Evolutionary conservation across 1,284 basidiomycete genomes (phyloP), one percentile per base, ranked within the genome.

Genomic region (Microbotryum violaceum): DNA sequence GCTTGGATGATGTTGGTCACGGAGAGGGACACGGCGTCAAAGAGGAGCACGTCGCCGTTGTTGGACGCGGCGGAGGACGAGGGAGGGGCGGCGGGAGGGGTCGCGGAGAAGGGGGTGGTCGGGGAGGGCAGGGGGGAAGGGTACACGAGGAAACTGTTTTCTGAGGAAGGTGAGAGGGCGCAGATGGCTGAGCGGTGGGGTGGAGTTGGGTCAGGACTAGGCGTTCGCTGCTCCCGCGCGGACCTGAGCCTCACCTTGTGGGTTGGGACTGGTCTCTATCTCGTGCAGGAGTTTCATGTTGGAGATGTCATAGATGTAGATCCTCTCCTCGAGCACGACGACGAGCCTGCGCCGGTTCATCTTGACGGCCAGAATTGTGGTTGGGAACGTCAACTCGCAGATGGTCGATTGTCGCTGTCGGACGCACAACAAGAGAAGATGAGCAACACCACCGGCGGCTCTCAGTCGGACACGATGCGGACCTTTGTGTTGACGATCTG

Each of bases 401-500:
- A 99, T 99, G 80, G 93, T 94, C 23, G 90, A 94, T 82, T 97
- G 91, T 33, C 94, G 85, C 89, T 97, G 72, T 7, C 33, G 1
- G 31, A 29, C 48, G n/a, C 20, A 6, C 29, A 18, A 29, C 27
- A 20, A 51, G 51, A 56, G 56, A 10, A 31, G 8, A 31, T 9
- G 29, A 31, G 7, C 8, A 31, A 10, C 1, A 31, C 29, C n/a
- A n/a, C n/a, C n/a, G n/a, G 7, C 29, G 29, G 6, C 9, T 47
- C 52, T 21, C 7, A 51, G 29, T 44, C 10, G 31, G 20, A 47
- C 3, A 10, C n/a, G 45, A n/a, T 14, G 46, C 66, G 45, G 56
- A 90, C 91, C 82, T 94, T 97, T 12, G 94, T 98, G 74, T 98
- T 98, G 57, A 97, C 91, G 63, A 98, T 97, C 79, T 97, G 92